Base-by-base conservation (phyloP, 2,329 filamentous ascomycete species). In the Claviceps citrina region DNA sequence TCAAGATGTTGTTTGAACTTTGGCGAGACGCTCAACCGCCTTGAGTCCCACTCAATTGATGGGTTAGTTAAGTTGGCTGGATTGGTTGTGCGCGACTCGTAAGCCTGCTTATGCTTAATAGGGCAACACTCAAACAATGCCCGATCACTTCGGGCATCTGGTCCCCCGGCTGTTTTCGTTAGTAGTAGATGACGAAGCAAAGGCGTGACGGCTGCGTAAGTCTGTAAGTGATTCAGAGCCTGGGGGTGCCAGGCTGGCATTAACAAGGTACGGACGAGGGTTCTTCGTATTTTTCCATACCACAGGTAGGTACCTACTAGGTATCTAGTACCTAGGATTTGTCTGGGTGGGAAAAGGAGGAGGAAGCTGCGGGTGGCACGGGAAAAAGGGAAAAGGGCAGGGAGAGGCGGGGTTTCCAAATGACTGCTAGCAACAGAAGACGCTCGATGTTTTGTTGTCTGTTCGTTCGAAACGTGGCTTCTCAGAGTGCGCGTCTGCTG, bases 91-190 rank as follows among this genome's bases (percentile, higher is more conserved):
- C 33, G 34, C 39, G 33, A 41, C 27, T 36, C 33, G 40, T 33
- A 7, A 38, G 35, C 40, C 22, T n/a, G n/a, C n/a, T n/a, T n/a
- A n/a, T n/a, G 18, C 30, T 26, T 15, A 18, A 20, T 16, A 9
- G 40, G 33, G 34, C 24, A 15, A 36, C 13, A 19, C 19, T 31
- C 10, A 12, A 33, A 18, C 18, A 35, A 30, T 42, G 40, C 40
- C 40, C 35, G 31, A 42, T 25, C 18, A 25, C 16, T 31, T 35
- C 18, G 31, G 38, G 8, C 28, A 28, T 40, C 30, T 24, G 31
- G 13, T 34, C 19, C 5, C 15, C 15, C 12, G 13, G 10, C 10
- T 24, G 19, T 24, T 16, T 6, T 24, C 20, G 3, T 15, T 13
- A 8, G 22, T 8, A 15, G 31, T 22, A 5, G 15, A 19, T 26